phyloP scores from a whole-genome alignment of 2,329 filamentous ascomycete genomes.

The Apiospora phragmitis region DNA sequence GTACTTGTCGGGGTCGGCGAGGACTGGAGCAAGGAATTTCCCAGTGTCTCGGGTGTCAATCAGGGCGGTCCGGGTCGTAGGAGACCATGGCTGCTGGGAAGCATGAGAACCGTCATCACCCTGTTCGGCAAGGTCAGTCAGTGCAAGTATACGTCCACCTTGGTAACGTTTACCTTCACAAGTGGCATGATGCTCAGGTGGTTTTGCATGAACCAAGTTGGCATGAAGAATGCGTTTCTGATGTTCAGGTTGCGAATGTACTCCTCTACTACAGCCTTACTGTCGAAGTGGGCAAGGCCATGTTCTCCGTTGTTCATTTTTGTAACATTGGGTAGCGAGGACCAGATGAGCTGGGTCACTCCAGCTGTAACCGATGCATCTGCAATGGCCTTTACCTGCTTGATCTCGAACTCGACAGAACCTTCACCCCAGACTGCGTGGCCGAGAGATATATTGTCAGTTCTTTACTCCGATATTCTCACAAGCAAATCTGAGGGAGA shows the following conservation, averaged over 20 bases:
- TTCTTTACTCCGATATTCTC: background rate
- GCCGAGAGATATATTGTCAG: background rate
- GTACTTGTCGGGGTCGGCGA: background rate
- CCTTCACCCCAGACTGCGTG: background rate
- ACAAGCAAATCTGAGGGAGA: background rate
- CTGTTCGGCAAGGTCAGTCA: background rate
- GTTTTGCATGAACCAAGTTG: background rate
- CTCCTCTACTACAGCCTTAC: background rate
- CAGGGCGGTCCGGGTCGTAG: background rate
- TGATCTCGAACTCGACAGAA: background rate
- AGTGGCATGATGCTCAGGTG: background rate
- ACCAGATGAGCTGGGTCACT: background rate
- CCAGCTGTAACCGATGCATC: background rate
- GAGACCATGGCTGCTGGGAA: background rate
- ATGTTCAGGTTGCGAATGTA: background rate
- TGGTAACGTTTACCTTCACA: background rate
- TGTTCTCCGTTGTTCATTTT: background rate
- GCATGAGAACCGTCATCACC: background rate
- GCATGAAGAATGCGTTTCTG: background rate
- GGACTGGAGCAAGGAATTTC: background rate
- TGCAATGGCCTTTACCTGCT: background rate
- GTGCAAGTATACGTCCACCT: background rate
- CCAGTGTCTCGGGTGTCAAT: background rate
- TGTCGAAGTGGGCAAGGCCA: background rate
- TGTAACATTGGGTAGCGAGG: background rate